Conservation (phyloP, 805 yeast genomes). For the Candida namnaoensis region DNA sequence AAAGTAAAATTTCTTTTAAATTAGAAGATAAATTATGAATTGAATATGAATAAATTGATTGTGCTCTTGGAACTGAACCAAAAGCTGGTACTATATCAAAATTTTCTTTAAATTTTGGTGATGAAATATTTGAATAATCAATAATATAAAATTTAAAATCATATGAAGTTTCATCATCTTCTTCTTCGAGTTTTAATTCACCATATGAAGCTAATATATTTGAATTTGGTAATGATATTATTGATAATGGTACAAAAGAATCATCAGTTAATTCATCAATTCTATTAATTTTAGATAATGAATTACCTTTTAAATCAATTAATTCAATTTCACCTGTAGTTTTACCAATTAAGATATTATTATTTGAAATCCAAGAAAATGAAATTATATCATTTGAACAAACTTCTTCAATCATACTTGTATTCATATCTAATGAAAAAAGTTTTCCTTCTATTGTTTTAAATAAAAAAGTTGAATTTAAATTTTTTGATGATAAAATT, state of each 20-base stretch:
- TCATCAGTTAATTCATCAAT: conserved; percentile 12
- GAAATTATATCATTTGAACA: background rate
- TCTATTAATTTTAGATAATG: conserved; percentile 1
- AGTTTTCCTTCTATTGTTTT: conserved; percentile 5
- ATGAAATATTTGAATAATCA: background rate
- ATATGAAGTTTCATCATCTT: conserved; percentile 19
- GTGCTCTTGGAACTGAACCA: conserved; percentile 38
- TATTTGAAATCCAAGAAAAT: background rate
- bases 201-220: conserved; percentile 19
- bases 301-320: conserved; percentile 5
- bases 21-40: conserved; percentile 32
- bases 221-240: conserved; percentile 9
- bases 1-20: conserved; percentile 26
- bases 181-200: conserved; percentile 6
- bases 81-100: conserved; percentile 44
- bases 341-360: conserved; percentile 9
- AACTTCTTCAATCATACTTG: no score
- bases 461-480: conserved; percentile 9
- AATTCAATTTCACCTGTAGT: conserved; percentile 9
- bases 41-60: conserved; percentile 32
- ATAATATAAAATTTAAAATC: conserved; percentile 17
- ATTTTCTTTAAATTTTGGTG: conserved; percentile 21
- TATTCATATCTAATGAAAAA: conserved; percentile 3
- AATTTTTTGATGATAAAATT: no score
- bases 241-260: conserved; percentile 6